Percentiles rank a stretch among this genome's conserved stretches.
phyloP scores from a whole-genome alignment of 345 rosid species.

The Salix purpurea region DNA sequence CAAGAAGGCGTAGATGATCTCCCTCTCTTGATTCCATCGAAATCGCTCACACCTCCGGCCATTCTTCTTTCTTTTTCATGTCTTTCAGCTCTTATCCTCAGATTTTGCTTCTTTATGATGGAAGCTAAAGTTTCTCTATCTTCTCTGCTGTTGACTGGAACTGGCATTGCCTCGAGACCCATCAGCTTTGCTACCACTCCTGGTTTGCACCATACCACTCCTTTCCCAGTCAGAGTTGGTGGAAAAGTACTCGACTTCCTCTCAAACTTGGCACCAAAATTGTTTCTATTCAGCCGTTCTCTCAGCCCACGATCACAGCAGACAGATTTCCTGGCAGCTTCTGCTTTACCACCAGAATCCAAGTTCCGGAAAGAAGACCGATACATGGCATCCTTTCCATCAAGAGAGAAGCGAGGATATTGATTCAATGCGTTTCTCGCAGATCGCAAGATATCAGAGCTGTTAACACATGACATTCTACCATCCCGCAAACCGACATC shows the following conservation, averaged over 20 bases:
- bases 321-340: slow-evolving; percentile 35
- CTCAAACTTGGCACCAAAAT: slow-evolving; percentile 3
- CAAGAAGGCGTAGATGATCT: slow-evolving; percentile 20
- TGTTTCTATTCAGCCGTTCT: slow-evolving; percentile 6
- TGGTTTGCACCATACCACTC: slow-evolving; percentile 80
- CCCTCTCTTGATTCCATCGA: slow-evolving; percentile 11
- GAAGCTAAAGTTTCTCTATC: slow-evolving; percentile 25
- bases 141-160: slow-evolving; percentile 33
- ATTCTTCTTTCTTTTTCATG: slow-evolving; percentile 32
- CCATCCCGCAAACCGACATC: slow-evolving; percentile 18
- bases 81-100: slow-evolving; percentile 44
- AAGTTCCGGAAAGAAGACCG: slow-evolving; percentile 60
- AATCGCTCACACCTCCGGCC: slow-evolving; percentile 10
- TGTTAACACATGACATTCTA: slow-evolving; percentile 74
- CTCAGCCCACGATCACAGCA: slow-evolving; percentile 31
- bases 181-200: slow-evolving; percentile 88
- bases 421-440: slow-evolving; percentile 85
- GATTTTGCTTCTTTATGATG: slow-evolving; percentile 45
- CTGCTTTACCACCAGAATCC: background rate
- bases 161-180: slow-evolving; percentile 86
- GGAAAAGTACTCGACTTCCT: slow-evolving; percentile 25
- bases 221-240: slow-evolving; percentile 45
- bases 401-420: slow-evolving; percentile 89
- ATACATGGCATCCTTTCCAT: slow-evolving; percentile 90
- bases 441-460: slow-evolving; percentile 68